These are phyloP conservation scores for Aspergillus niger DNA, from an alignment of 2,329 filamentous ascomycete genomes.

Conservation along the genomic window DNA sequence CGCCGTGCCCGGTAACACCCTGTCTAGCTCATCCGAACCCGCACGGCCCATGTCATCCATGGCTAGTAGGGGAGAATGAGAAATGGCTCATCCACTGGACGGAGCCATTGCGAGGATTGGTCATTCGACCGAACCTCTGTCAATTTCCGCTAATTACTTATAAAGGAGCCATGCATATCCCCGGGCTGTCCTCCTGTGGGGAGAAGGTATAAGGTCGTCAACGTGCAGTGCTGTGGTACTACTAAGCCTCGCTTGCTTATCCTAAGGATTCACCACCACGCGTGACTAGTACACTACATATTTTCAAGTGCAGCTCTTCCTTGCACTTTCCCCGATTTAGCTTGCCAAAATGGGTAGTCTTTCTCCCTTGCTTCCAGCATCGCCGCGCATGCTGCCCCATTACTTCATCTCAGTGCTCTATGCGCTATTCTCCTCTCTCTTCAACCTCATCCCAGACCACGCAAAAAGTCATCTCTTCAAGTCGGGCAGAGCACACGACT, in stretches of 20 bases:
- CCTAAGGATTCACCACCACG: too few relatives aligned
- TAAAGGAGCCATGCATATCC: neutral
- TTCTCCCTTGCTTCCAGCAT: neutral
- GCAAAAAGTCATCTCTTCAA: neutral
- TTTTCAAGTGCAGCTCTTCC: neutral
- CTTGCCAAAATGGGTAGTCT: neutral
- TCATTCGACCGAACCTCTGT: neutral
- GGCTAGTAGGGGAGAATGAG: neutral
- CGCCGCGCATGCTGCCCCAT: neutral
- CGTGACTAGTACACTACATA: neutral
- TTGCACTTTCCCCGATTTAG: neutral
- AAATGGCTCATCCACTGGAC: neutral
- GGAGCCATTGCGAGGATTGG: neutral
- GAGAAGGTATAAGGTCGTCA: neutral
- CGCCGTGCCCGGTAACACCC: neutral
- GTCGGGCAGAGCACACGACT: neutral
- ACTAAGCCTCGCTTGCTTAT: neutral
- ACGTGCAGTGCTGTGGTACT: neutral
- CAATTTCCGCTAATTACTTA: neutral
- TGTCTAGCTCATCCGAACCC: neutral
- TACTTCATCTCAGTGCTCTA: neutral
- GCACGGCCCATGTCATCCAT: neutral
- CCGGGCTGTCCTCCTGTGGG: neutral
- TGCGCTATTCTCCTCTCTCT: neutral
- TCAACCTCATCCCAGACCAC: neutral